Evolutionary conservation across 164 flowering plant genomes (phyloP), one percentile per base, ranked within the genome.

Genomic region (Macadamia integrifolia): DNA sequence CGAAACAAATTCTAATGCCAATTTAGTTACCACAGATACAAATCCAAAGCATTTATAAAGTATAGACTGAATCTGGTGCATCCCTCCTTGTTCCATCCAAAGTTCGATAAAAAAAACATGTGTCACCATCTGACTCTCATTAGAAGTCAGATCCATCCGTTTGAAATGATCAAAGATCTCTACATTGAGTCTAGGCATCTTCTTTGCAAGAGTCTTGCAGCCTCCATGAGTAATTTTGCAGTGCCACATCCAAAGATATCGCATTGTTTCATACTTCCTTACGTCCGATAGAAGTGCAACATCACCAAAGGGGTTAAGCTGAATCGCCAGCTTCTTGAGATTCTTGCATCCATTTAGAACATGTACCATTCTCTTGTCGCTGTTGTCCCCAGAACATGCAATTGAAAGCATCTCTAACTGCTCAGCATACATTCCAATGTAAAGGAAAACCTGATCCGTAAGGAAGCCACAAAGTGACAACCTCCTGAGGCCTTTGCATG

Each of bases 221-320:
- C 81, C 98, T 64, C 84, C 89, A 18, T 84, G 72, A 60, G 91
- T 91, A 71, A 93, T 82, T 65, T 86, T 79, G 53, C 98, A 93
- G 72, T 93, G 83, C 66, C 96, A 91, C 98, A 93, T 91, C 98
- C 97, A 93, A 93, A 93, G 96, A 91, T 96, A 93, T 91, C 97
- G 98, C 98, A 93, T 91, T 91, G 95, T 84, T 69, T 89, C 97
- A 78, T 88, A 86, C 97, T 91, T 91, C 52, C 88, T 89, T 79
- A 84, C 81, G 80, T 88, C 89, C 69, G 69, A 66, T 30, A 93
- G 75, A 67, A 93, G 88, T 43, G 96, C 98, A 69, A 49, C 68
- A 69, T 90, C 75, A 50, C 97, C 96, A 67, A 91, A 90, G 6
- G 95, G 98, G 74, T 93, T 65, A 72, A 90, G 93, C 78, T 88